Base-by-base conservation (phyloP, 768 basidiomycete genomes). In the Boletus tylopilopsis region DNA sequence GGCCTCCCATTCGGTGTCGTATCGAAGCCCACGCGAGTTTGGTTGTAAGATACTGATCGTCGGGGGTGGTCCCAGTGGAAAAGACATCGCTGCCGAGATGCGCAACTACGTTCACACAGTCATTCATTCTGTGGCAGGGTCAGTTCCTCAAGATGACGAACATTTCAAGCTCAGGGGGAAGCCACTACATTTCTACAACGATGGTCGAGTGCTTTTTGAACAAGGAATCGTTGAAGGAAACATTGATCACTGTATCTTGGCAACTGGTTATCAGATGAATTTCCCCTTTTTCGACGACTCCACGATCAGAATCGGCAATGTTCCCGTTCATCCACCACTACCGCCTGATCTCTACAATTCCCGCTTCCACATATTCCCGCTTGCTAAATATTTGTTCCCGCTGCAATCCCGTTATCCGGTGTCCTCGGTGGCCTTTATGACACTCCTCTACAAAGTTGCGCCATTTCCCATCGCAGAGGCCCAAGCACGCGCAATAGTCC, bases 381-480 rank as follows among this genome's bases (percentile, higher is more conserved):
- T 92, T 16, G 82, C 80, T 16, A 76, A 74, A 56, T 80, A 89
- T 47, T 51, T 91, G 8, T 87, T 90, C 58, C 89, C 89, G 0
- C 55, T 90, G 16, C 50, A 75, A 73, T 36, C 50, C 57, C 30
- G 49, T 57, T 38, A 76, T 71, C 60, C 82, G 74, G 70, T 74
- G 2, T 61, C 73, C 1, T 76, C 76, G 5, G 60, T 90, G 34
- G 85, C 80, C 9, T 89, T 92, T 64, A 70, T 87, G 43, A 80
- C 87, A 2, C 76, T 90, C 11, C 73, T 73, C 1, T 62, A 73
- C 23, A 70, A 72, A 29, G 80, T 90, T 21, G 76, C 76, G 0
- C 93, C 92, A 3, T 78, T 94, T 50, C 91, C 90, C 1, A 60
- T 92, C 0, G 73, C 85, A 41, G 90, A 96, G 66, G 80, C 79